These are phyloP conservation scores for Syzygium oleosum DNA, from an alignment of 345 rosid species.

Conservation along the genomic window DNA sequence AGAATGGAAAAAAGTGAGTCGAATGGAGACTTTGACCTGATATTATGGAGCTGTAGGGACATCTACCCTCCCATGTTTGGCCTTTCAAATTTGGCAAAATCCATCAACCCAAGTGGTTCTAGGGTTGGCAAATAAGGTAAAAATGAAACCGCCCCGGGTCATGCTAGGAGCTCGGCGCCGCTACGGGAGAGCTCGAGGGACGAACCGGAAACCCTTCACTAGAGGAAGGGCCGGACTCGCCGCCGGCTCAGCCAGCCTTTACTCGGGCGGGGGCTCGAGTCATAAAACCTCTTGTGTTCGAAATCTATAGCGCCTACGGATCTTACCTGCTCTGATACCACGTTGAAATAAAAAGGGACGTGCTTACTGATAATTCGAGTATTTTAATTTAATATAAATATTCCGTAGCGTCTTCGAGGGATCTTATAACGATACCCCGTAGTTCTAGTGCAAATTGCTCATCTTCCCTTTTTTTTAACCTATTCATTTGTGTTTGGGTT, in stretches of 20 bases:
- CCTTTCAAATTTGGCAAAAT: not conserved
- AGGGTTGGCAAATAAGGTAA: not conserved
- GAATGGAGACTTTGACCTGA: not conserved
- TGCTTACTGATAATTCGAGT: not conserved
- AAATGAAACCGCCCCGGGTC: not conserved
- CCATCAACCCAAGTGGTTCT: not conserved
- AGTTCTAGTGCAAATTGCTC: not conserved
- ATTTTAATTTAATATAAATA: not conserved
- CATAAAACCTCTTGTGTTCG: no score
- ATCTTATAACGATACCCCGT: not conserved
- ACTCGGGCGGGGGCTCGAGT: not conserved
- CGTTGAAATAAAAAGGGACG: not conserved
- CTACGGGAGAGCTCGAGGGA: not conserved
- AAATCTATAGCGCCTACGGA: not conserved
- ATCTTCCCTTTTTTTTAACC: not conserved
- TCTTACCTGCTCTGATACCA: not conserved
- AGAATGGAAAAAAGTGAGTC: not conserved
- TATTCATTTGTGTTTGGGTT: not conserved
- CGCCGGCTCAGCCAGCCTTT: not conserved
- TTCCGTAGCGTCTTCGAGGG: not conserved
- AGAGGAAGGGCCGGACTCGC: not conserved
- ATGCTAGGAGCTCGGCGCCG: not conserved
- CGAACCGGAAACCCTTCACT: not conserved
- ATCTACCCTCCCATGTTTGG: not conserved
- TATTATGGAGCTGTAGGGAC: not conserved